Percentiles rank a stretch among this genome's conserved stretches.
These are phyloP conservation scores for Schoenoplectus triqueter DNA, from an alignment of 202 grass and related monocot genomes.

Conservation along the genomic window DNA sequence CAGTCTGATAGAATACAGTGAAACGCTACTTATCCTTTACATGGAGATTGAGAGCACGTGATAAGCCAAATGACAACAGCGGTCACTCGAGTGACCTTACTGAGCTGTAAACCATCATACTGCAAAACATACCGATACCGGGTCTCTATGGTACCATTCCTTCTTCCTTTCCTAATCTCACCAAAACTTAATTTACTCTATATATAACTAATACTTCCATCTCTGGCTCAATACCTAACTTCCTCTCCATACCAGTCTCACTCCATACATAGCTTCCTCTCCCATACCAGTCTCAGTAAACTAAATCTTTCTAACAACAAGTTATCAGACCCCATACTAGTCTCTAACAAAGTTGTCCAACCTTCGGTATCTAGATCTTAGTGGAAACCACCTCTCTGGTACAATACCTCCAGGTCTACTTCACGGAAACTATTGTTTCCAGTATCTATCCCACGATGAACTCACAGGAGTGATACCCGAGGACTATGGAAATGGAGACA, in stretches of 20 bases:
- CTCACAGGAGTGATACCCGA: slow-evolving; percentile 59
- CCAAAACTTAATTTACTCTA: slow-evolving; percentile 53
- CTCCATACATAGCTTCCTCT: slow-evolving; percentile 52
- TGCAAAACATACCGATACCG: slow-evolving; percentile 53
- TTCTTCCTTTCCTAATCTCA: slow-evolving; percentile 52
- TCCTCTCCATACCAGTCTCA: slow-evolving; percentile 51
- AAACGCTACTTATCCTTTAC: no score
- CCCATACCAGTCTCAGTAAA: slow-evolving; percentile 48
- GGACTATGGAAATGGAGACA: slow-evolving; percentile 57
- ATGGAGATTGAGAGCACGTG: no score
- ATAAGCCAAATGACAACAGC: not conserved
- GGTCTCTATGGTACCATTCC: slow-evolving; percentile 60
- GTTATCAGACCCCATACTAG: slow-evolving; percentile 47
- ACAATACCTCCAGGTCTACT: slow-evolving; percentile 57
- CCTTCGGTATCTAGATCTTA: slow-evolving; percentile 61
- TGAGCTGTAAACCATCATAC: slow-evolving; percentile 52
- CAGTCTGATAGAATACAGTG: no score
- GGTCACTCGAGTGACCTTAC: slow-evolving; percentile 45
- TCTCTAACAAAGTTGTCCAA: slow-evolving; percentile 49
- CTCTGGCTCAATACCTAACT: slow-evolving; percentile 54
- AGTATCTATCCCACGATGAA: slow-evolving; percentile 56
- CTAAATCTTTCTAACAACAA: slow-evolving; percentile 57
- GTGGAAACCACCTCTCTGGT: slow-evolving; percentile 49
- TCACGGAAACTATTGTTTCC: slow-evolving; percentile 54
- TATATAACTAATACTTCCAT: slow-evolving; percentile 65